These are phyloP conservation scores for Iris macrosiphon DNA, from an alignment of 106 monocot species.

Conservation along the genomic window DNA sequence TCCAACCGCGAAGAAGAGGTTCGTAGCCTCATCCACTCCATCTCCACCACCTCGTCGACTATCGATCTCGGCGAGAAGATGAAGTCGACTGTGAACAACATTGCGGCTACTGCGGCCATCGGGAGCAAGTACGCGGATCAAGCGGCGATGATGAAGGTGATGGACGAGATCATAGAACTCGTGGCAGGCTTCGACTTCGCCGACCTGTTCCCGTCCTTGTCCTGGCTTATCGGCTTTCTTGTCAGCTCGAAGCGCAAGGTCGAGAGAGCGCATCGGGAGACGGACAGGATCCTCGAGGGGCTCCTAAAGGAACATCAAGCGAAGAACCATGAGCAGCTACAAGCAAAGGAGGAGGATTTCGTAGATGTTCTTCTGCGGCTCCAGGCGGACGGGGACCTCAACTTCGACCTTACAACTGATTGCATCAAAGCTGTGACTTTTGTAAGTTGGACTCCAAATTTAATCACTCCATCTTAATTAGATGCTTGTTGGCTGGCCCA, in stretches of 20 bases:
- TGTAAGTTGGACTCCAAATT: no score
- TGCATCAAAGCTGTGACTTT: conserved; percentile 15
- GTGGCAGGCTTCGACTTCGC: conserved; percentile 3
- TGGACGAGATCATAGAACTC: neutral
- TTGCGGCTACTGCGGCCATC: neutral
- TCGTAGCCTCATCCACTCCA: neutral
- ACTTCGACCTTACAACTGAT: conserved; percentile 8
- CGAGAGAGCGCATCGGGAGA: neutral
- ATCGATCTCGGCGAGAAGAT: conserved; percentile 6
- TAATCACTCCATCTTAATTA: no score
- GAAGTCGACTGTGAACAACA: neutral
- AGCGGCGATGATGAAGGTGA: neutral
- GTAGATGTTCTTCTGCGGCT: conserved; percentile 17
- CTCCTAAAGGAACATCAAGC: conserved; percentile 3
- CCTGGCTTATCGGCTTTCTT: neutral
- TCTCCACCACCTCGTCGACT: neutral
- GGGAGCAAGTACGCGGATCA: conserved; percentile 10
- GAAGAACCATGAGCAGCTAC: neutral
- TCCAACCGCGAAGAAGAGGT: neutral
- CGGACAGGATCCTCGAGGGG: conserved; percentile 10
- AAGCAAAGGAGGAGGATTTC: conserved; percentile 3
- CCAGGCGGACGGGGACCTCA: conserved; percentile 9
- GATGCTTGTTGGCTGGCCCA: no score
- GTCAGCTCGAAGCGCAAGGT: neutral
- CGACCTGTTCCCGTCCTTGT: conserved; percentile 25